Percentiles rank a stretch among this genome's conserved stretches.
Evolutionary conservation across 1,139 yeast genomes (phyloP).

Genomic region (Hansenula sp.): DNA sequence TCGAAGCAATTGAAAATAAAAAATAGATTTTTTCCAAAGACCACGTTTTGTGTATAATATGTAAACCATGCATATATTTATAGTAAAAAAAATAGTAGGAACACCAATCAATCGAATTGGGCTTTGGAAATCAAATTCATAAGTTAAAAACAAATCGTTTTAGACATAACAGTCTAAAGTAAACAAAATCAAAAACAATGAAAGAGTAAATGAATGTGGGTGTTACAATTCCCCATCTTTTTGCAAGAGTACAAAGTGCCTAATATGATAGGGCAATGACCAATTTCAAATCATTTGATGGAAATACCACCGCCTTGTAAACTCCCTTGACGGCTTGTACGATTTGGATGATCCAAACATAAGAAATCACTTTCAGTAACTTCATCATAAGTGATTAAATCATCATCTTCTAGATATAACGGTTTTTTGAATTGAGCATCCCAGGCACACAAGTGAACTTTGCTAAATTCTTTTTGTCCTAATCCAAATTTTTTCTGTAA

Average conservation of each 20-base stretch:
- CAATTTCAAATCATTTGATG: constrained; percentile 13
- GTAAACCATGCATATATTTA: neutral
- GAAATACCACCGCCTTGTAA: constrained; percentile 26
- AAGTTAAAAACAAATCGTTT: too few relatives aligned
- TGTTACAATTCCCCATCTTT: too few relatives aligned
- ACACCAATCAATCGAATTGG: neutral
- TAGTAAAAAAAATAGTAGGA: neutral
- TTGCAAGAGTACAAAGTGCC: too few relatives aligned
- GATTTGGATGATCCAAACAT: constrained; percentile 86
- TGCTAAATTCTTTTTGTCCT: constrained; percentile 75
- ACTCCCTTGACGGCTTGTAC: constrained; percentile 35
- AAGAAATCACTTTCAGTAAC: constrained; percentile 49
- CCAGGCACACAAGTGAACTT: constrained; percentile 52
- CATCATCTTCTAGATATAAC: constrained; percentile 49
- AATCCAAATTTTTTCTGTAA: constrained; percentile 67
- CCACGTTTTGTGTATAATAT: too few relatives aligned
- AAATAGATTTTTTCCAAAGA: too few relatives aligned
- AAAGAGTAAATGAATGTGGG: too few relatives aligned
- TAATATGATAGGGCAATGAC: too few relatives aligned
- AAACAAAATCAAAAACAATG: too few relatives aligned
- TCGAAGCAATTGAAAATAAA: constrained; percentile 6
- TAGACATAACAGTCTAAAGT: too few relatives aligned
- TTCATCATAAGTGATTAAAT: constrained; percentile 51
- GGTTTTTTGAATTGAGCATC: constrained; percentile 33
- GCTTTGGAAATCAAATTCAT: neutral